Evolutionary conservation across 495 filamentous ascomycete genomes (phyloP), one percentile per base, ranked within the genome.

Genomic region (Cercophora sp.): DNA sequence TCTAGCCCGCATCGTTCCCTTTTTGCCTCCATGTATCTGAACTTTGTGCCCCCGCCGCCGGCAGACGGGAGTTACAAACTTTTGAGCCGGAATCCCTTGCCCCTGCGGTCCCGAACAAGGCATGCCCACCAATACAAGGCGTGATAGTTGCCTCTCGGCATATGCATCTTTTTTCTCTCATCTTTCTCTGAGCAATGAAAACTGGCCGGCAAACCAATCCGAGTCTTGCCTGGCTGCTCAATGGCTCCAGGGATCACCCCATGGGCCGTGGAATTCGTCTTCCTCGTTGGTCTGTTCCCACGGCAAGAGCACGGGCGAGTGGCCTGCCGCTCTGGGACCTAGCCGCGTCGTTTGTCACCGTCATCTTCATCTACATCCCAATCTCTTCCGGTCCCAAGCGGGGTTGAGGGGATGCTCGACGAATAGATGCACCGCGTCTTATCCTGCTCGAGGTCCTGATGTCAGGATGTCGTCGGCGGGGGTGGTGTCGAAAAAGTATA

Each of bases 401-500:
- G 72, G 76, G 68, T 71, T 63, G 59, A 9, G 62, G 61, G 59
- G 63, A 56, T 58, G 61, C n/a, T 70, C 65, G 66, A 70, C 67
- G 70, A 72, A 70, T 75, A 61, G 71, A 68, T 70, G 69, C 71
- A 57, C 65, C 64, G 42, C 58, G 66, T 72, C 71, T 73, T 78
- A 75, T 74, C 71, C 72, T 65, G n/a, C 61, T 69, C 61, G 58
- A 56, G 54, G 62, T 66, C 64, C 61, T 65, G 62, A 68, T 65
- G 56, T 66, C 63, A 64, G 52, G 57, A 52, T 54, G 44, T 52
- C 22, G 43, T 53, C 41, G 54, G 54, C 51, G 35, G 40, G 56
- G 58, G 47, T 31, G 54, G 44, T n/a, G 27, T 45, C 27, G 34
- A 65, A 82, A 65, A 79, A 69, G 67, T 87, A 87, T 87, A 87